Conservation (phyloP, 2,329 filamentous ascomycete genomes). For the Aspergillus fumigatus region DNA sequence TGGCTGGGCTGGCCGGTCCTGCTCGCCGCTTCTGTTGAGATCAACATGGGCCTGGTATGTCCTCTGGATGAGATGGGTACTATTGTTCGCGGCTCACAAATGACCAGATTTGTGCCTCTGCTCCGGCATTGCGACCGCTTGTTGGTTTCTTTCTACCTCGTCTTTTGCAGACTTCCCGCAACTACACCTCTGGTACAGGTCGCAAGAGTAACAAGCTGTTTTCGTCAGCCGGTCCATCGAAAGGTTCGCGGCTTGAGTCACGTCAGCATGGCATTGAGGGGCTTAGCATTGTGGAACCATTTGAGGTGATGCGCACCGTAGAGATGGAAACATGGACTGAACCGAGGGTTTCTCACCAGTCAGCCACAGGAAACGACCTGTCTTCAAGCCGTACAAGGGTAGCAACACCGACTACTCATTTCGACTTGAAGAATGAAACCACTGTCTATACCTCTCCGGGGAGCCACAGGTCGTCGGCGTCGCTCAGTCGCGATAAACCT, state of each 20-base stretch:
- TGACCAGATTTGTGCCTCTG: conserved; percentile 33
- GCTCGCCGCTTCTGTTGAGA: conserved; percentile 29
- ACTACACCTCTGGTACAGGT: conserved; percentile 15
- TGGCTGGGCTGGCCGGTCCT: conserved; percentile 34
- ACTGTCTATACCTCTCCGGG: conserved; percentile 18
- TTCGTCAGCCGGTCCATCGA: conserved; percentile 21
- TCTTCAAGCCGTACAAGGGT: conserved; percentile 12
- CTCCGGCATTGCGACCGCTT: conserved; percentile 33
- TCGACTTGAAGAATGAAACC: conserved; percentile 16
- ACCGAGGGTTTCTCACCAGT: conserved; percentile 12
- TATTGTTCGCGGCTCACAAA: background rate
- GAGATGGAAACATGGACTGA: conserved; percentile 34
- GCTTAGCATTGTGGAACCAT: conserved; percentile 14
- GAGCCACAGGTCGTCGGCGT: conserved; percentile 17
- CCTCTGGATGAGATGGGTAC: background rate
- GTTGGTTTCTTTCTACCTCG: conserved; percentile 29
- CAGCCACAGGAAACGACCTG: conserved; percentile 11
- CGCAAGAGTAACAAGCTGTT: conserved; percentile 19
- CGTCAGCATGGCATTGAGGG: conserved; percentile 15
- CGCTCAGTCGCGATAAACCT: conserved; percentile 8
- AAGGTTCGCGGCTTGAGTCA: conserved; percentile 9
- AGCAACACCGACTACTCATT: conserved; percentile 8
- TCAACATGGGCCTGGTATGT: conserved; percentile 34
- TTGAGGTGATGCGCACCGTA: conserved; percentile 32
- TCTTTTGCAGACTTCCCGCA: conserved; percentile 25